Conservation (phyloP, 441 rosid genomes). For the Daphne laureola region DNA sequence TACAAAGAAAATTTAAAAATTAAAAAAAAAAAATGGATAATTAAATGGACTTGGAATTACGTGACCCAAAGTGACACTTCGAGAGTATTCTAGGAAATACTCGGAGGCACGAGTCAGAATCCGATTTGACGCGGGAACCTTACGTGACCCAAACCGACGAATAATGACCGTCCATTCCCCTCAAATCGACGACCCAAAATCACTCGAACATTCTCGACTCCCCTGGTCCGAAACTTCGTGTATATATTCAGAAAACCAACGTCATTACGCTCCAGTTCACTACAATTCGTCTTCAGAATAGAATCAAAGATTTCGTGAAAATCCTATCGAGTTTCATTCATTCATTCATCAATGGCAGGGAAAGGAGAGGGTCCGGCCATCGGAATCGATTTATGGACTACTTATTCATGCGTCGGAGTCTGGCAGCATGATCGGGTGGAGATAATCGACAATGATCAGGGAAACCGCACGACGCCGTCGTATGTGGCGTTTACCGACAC, state of each 20-base stretch:
- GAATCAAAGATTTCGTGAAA: too few species aligned
- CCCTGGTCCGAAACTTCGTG: neutral
- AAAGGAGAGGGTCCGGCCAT: conserved; percentile 42
- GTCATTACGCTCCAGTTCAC: neutral
- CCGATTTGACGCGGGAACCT: too few species aligned
- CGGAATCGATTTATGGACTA: conserved; percentile 44
- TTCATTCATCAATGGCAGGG: conserved; percentile 15
- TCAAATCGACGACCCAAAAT: conserved; percentile 13
- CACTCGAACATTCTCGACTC: conserved; percentile 33
- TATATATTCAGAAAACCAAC: neutral
- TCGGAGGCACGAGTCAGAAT: too few species aligned
- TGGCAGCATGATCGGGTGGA: conserved; percentile 48
- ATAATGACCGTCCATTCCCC: conserved; percentile 13
- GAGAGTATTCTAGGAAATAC: too few species aligned
- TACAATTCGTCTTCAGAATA: neutral
- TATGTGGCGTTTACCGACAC: conserved; percentile 40
- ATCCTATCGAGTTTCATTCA: neutral
- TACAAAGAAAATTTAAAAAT: too few species aligned
- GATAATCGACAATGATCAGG: conserved; percentile 47
- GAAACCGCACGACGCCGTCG: conserved; percentile 40
- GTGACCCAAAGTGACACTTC: too few species aligned
- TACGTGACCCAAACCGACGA: neutral
- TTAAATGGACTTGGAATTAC: too few species aligned
- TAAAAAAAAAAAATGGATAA: too few species aligned
- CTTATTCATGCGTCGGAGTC: conserved; percentile 48